Base-by-base conservation (phyloP, 805 yeast genomes). In the Metschnikowia dekortorum region DNA sequence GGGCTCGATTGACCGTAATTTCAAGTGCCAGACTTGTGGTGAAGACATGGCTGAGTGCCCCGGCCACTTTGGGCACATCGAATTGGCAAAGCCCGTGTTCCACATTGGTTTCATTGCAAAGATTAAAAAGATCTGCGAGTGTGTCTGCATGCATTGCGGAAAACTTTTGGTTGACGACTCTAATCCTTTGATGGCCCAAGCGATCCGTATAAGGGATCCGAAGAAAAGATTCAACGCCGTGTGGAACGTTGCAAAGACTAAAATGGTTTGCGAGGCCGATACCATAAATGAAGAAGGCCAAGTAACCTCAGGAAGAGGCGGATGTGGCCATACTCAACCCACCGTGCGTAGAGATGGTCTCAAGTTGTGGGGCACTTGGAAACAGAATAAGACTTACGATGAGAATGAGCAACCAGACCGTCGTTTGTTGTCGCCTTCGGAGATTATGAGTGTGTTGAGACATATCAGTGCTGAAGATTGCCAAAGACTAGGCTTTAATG, bases 31-130 rank as follows among this genome's bases (percentile, higher is more conserved):
- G 76, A 94, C 99, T 26, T 94, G 99, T 79, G 96, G 97, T 63
- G 99, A 94, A 70, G 97, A 92, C 61, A 94, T 94, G 97, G 89
- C 92, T 53, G 98, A 94, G 68, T 94, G 99, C 72, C 98, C 98
- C 0, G 99, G 99, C 53, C 99, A 94, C 74, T 94, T 94, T 71
- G 99, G 99, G 59, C 99, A 94, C 66, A 94, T 94, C 54, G 99
- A 94, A 67, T 78, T 94, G 57, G 98, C 99, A 34, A 94, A 92
- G 67, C 99, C 99, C 11, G 99, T 94, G 36, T 94, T 94, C 73
- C 99, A 94, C 69, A 89, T 94, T 68, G 99, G 96, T n/a, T 94
- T 89, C 70, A 83, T 94, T 62, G 81, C 95, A 44, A 92, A 89
- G 66, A 92, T 94, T 63, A 94, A 94, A 67, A 94, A 94, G 68